phyloP scores from a whole-genome alignment of 208 protist genomes.

The Wallacemonas sp. region DNA sequence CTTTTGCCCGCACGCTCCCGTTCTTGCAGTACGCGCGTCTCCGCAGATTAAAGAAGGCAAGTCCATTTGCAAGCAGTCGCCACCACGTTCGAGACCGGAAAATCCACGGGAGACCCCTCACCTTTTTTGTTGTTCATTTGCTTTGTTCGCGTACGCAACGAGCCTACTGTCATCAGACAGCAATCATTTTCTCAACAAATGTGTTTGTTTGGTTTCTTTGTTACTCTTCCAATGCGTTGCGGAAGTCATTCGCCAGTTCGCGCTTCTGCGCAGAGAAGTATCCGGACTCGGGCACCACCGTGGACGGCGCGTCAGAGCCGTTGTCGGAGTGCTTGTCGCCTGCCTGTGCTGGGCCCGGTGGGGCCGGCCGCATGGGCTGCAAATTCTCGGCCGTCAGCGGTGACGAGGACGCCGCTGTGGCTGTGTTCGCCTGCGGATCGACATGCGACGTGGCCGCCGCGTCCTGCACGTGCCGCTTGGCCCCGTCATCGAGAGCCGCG shows the following conservation, averaged over 20 bases:
- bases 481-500: background rate
- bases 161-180: too few relatives aligned
- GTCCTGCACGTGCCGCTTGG: background rate
- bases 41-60: too few relatives aligned
- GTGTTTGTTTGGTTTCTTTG: background rate
- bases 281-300: background rate
- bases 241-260: constrained; percentile 9
- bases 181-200: too few relatives aligned
- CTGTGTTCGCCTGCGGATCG: background rate
- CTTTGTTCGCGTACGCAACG: too few relatives aligned
- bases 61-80: too few relatives aligned
- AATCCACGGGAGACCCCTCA: too few relatives aligned
- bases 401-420: background rate
- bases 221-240: background rate
- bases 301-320: constrained; percentile 12
- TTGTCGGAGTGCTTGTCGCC: background rate
- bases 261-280: constrained; percentile 13
- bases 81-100: too few relatives aligned
- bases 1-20: too few relatives aligned
- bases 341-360: background rate
- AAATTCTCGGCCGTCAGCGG: background rate
- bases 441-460: background rate
- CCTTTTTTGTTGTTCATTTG: too few relatives aligned
- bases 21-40: too few relatives aligned
- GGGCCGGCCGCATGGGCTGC: constrained; percentile 8